A percentile compares a stretch with the other conserved stretches of the same genome.
These are phyloP conservation scores for Fusarium odoratissimum DNA, from an alignment of 2,329 filamentous ascomycete species.

Conservation along the genomic window DNA sequence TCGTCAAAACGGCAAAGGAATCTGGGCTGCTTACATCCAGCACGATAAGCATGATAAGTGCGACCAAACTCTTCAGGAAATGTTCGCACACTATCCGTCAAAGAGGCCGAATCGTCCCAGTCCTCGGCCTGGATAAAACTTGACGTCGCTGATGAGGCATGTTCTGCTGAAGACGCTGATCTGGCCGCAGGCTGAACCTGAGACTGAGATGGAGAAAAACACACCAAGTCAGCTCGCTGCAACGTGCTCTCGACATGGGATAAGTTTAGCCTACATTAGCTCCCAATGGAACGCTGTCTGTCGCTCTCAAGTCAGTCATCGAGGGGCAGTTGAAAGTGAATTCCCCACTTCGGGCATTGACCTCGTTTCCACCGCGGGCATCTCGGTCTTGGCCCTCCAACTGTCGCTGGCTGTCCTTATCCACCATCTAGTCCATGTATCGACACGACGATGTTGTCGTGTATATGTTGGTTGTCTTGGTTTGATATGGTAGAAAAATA, in stretches of 20 bases:
- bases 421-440: background rate
- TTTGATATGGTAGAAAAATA: background rate
- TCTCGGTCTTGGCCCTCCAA: background rate
- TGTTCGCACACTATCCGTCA: slow-evolving; percentile 50
- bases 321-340: background rate
- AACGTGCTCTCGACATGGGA: background rate
- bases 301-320: background rate
- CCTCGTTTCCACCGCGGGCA: background rate
- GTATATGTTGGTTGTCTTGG: background rate
- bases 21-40: slow-evolving; percentile 53
- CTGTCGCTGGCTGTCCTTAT: background rate
- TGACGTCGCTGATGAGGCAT: background rate
- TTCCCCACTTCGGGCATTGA: background rate
- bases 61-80: slow-evolving; percentile 56
- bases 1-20: background rate
- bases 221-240: background rate
- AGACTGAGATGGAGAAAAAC: background rate
- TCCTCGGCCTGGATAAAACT: background rate
- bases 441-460: background rate
- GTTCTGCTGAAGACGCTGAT: background rate
- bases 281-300: background rate
- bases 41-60: slow-evolving; percentile 59
- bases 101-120: slow-evolving; percentile 11
- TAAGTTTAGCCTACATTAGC: background rate
- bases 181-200: background rate